Percentiles rank a stretch among this genome's conserved stretches.
These are phyloP conservation scores for Clavaria fumosa DNA, from an alignment of 768 basidiomycete species.

Conservation along the genomic window DNA sequence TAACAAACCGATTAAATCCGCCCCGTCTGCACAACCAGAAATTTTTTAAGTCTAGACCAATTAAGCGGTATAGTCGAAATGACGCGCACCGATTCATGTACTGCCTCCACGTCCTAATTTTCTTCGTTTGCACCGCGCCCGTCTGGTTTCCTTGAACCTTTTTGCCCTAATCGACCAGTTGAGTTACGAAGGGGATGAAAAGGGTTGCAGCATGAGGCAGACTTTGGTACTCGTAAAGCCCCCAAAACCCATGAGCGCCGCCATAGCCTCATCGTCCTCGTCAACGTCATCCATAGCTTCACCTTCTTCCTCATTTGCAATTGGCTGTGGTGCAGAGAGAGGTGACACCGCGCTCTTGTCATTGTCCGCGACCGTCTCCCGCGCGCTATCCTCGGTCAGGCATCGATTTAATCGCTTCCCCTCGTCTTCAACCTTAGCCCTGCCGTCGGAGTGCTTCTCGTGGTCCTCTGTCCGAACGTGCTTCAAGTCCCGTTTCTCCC, in stretches of 20 bases:
- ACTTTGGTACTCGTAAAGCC: slow-evolving; percentile 91
- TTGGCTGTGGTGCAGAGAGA: too few relatives aligned
- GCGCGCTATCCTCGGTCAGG: too few relatives aligned
- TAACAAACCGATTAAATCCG: slow-evolving; percentile 61
- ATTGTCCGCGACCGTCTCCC: slow-evolving; percentile 4
- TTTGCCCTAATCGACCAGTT: slow-evolving; percentile 39
- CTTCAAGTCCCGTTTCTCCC: slow-evolving; percentile 20
- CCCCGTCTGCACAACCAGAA: slow-evolving; percentile 39
- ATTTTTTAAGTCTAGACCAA: slow-evolving; percentile 1
- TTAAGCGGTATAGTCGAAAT: slow-evolving; percentile 3
- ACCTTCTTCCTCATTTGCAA: slow-evolving; percentile 25
- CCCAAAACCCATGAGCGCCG: slow-evolving; percentile 76
- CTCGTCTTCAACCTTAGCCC: background rate
- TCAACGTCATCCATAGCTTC: slow-evolving; percentile 39
- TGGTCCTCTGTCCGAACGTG: slow-evolving; percentile 5
- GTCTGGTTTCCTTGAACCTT: slow-evolving; percentile 74
- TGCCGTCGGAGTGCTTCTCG: background rate
- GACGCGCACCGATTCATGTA: slow-evolving; percentile 83
- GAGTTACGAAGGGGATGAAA: background rate
- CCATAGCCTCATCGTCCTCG: slow-evolving; percentile 69
- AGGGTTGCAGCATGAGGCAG: slow-evolving; percentile 12
- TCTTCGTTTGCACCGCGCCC: slow-evolving; percentile 51
- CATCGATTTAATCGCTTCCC: too few relatives aligned
- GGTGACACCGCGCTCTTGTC: slow-evolving; percentile 8
- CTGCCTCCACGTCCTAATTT: slow-evolving; percentile 85